phyloP scores from a whole-genome alignment of 805 yeast genomes.

The Aciculoconidium aculeatum region DNA sequence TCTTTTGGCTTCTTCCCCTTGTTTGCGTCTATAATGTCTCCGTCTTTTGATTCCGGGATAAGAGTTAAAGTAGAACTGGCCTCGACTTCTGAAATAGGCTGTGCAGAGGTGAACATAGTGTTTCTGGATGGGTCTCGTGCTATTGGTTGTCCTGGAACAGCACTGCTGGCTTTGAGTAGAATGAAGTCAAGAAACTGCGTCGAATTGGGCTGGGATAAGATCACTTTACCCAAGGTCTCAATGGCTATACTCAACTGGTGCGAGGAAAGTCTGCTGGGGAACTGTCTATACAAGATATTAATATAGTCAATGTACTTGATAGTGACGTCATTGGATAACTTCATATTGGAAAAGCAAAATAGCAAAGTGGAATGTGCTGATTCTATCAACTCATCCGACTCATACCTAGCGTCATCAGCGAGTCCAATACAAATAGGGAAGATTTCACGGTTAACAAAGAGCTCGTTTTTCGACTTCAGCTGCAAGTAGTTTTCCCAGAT shows the following conservation, averaged over 20 bases:
- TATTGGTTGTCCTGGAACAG: too few relatives aligned
- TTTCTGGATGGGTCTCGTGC: conserved; percentile 2
- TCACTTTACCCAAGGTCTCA: conserved; percentile 45
- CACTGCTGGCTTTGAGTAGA: conserved; percentile 36
- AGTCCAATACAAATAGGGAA: conserved; percentile 28
- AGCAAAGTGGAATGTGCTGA: conserved; percentile 57
- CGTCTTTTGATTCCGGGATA: conserved; percentile 15
- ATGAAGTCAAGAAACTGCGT: conserved; percentile 36
- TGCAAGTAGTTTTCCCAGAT: conserved; percentile 43
- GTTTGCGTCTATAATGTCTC: conserved; percentile 23
- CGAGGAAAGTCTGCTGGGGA: conserved; percentile 50
- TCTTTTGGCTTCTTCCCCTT: conserved; percentile 31
- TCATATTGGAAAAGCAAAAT: conserved; percentile 27
- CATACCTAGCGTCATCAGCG: conserved; percentile 16
- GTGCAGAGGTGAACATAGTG: conserved; percentile 26
- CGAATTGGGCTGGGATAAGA: conserved; percentile 22
- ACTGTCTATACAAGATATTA: conserved; percentile 44
- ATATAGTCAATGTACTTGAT: conserved; percentile 34
- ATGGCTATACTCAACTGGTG: conserved; percentile 53
- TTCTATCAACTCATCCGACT: conserved; percentile 40
- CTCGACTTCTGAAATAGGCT: conserved; percentile 31
- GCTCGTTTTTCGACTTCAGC: conserved; percentile 12
- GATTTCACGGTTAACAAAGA: conserved; percentile 19
- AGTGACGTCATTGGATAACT: conserved; percentile 11
- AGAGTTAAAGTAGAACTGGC: conserved; percentile 32